phyloP scores from a whole-genome alignment of 768 basidiomycete genomes.

The Lactifluus rugatus region DNA sequence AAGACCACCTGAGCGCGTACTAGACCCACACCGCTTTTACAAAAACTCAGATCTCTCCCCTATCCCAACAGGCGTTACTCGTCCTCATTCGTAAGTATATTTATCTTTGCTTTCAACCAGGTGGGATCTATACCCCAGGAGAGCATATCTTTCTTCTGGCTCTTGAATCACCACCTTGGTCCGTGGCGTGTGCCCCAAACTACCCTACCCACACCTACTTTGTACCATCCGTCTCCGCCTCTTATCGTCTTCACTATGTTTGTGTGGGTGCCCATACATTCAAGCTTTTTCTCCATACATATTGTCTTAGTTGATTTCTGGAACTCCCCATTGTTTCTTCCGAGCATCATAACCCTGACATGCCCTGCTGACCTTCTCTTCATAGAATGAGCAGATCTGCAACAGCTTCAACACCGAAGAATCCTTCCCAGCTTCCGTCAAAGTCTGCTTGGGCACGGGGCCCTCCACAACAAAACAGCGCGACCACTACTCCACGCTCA shows the following conservation, averaged over 20 bases:
- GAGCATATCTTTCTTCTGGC: neutral
- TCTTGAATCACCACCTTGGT: neutral
- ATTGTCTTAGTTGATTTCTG: neutral
- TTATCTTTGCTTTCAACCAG: neutral
- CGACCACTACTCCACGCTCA: slow-evolving; percentile 53
- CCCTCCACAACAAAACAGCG: slow-evolving; percentile 54
- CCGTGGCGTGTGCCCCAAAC: neutral
- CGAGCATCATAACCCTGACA: neutral
- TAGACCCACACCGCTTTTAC: slow-evolving; percentile 10
- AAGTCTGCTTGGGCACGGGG: slow-evolving; percentile 90
- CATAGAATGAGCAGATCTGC: slow-evolving; percentile 91
- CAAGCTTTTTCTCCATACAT: neutral
- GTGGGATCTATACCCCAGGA: neutral
- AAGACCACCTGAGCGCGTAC: slow-evolving; percentile 19
- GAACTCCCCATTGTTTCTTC: neutral
- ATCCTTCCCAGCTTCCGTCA: slow-evolving; percentile 59
- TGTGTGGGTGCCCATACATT: neutral
- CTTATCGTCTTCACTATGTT: neutral
- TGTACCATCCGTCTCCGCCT: neutral
- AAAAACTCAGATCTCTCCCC: slow-evolving; percentile 16
- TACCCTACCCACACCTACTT: neutral
- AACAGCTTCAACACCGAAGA: slow-evolving; percentile 62
- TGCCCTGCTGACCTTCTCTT: neutral
- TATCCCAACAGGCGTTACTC: slow-evolving; percentile 14
- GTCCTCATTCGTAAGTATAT: slow-evolving; percentile 18